Evolutionary conservation across 257 asterid genomes (phyloP), one percentile per base, ranked within the genome.

Genomic region (Solanum gandarillasii): DNA sequence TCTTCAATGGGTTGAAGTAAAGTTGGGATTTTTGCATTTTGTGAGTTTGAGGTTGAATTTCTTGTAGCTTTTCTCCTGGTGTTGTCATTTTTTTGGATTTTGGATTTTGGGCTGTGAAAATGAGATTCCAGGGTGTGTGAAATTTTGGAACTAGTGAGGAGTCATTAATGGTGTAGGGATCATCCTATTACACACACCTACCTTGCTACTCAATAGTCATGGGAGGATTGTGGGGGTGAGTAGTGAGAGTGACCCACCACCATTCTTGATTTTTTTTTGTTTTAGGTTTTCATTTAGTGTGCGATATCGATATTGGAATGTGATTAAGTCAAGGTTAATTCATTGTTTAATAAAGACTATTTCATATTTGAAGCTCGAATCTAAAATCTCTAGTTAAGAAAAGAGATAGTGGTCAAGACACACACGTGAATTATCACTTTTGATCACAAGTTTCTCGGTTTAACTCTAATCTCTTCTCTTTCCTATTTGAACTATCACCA

Each of bases 11-110:
- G 0, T 43, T 4, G 87, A 43, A 86, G 34, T 38, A 93, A 16
- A 83, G 83, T 58, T 35, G 91, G 65, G 85, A 3, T 87, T 86
- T 93, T 87, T 79, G 92, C 96, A 95, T 92, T 89, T 90, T 93
- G 89, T 75, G 86, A 78, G 39, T 78, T 41, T 32, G 81, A 74
- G 5, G 35, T 34, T 81, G 62, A 83, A n/a, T 78, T 46, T 18
- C 73, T 34, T 73, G 86, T 25, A 12, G 87, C 68, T 25, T 27
- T 83, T 68, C 27, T 55, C 41, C n/a, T 60, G 75, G 21, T 76
- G 48, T 8, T 14, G 65, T 43, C 87, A 85, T 67, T 4, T 23
- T 52, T 60, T 8, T 58, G 68, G 68, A 74, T 73, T 29, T 82
- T 25, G 88, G 60, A 35, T 68, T 88, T 41, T 36, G 87, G 83